phyloP scores from a whole-genome alignment of 1,139 yeast species.

The Kodamaea suecica region DNA sequence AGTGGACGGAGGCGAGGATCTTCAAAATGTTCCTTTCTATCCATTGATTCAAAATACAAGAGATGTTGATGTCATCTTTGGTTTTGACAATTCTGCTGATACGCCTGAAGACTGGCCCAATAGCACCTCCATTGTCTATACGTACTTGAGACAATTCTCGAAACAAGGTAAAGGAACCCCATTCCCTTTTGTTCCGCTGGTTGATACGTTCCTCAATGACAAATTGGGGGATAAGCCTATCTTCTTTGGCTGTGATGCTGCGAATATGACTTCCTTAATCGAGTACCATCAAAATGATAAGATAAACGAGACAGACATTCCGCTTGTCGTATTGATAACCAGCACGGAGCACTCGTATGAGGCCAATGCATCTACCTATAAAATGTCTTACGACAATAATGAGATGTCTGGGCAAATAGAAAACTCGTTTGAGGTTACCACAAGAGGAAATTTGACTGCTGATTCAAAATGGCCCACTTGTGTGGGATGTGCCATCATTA shows the following conservation, averaged over 20 bases:
- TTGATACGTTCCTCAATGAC: constrained; percentile 25
- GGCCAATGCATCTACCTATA: constrained; percentile 39
- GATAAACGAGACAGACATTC: constrained; percentile 34
- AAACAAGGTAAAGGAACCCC: constrained; percentile 40
- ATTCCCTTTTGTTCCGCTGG: constrained; percentile 41
- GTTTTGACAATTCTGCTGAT: constrained; percentile 85
- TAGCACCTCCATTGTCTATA: constrained; percentile 63
- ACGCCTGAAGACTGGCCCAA: constrained; percentile 69
- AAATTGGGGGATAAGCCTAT: constrained; percentile 33
- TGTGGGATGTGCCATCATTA: constrained; percentile 46
- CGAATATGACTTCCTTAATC: constrained; percentile 28
- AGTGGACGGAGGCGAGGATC: constrained; percentile 91
- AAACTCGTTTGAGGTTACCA: constrained; percentile 41
- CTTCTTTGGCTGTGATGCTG: constrained; percentile 42
- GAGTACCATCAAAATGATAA: constrained; percentile 26
- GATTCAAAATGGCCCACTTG: constrained; percentile 41
- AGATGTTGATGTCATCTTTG: constrained; percentile 73
- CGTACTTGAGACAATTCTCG: constrained; percentile 50
- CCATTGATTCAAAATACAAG: constrained; percentile 74
- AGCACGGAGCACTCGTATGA: constrained; percentile 30
- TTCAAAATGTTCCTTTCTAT: constrained; percentile 71
- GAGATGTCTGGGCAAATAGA: constrained; percentile 31
- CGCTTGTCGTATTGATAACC: constrained; percentile 40
- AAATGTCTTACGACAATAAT: constrained; percentile 36
- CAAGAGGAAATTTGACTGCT: constrained; percentile 34